Base-by-base conservation (phyloP, 73 alveolate genomes). In the Stentor roeselii region DNA sequence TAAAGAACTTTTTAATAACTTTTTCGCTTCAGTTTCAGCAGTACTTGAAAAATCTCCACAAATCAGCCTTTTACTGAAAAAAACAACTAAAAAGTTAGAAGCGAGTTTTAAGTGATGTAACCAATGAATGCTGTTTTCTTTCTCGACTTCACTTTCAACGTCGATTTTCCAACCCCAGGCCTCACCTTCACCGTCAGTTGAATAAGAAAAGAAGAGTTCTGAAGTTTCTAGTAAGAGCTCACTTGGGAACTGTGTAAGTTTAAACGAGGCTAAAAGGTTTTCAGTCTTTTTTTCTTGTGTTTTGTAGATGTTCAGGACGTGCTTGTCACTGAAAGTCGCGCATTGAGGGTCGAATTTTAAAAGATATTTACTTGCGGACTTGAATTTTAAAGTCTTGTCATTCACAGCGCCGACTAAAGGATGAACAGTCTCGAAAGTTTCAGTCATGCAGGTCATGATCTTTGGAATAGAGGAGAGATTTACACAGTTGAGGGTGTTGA, bases 101-200 rank as follows among this genome's bases (percentile, higher is more conserved):
- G 80, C 80, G 14, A 67, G 42, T 67, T 32, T 67, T 34, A 67
- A 67, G 34, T 67, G 37, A 2, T 67, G 80, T 14, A 32, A 14
- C 42, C 80, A 67, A 21, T 21, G 80, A 21, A 67, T 67, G 14
- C 15, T 27, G 80, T 21, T 32, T 67, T 67, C 80, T 34, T 21
- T 67, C 37, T 67, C 80, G 11, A 40, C 80, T 2, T 67, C 84
- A 76, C n/a, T 1, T 76, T 76, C 84, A 21, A 76, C 39, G n/a
- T 76, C 67, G 6, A 76, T 76, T 76, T 76, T 76, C 75, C 74
- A 76, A 0, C 84, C 84, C 42, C 59, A 76, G 1, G 6, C 36
- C 14, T 76, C 39, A 0, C 0, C 39, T 2, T n/a, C 74, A 36
- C 59, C 84, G 39, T 76, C 59, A 21, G 75, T 6, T 21, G 34